Evolutionary conservation across 768 basidiomycete genomes (phyloP).

Genomic region (Hebeloma cylindrosporum): DNA sequence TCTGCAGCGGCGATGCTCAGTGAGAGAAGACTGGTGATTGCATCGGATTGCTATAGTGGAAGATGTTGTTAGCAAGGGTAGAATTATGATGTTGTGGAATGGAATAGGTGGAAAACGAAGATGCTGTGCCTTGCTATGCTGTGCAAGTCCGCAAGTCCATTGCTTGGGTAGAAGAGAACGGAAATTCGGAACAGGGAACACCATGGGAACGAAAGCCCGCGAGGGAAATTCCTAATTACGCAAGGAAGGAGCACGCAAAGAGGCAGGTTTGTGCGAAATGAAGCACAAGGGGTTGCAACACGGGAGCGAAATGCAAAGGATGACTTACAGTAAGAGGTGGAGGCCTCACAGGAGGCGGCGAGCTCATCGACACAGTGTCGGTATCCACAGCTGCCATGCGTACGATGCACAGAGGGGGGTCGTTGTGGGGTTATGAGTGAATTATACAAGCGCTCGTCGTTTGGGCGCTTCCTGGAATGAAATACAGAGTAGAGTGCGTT

Average conservation of each 20-base stretch:
- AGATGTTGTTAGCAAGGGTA: background rate
- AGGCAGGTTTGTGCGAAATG: background rate
- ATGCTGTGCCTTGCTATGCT: too few species aligned
- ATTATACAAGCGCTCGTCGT: background rate
- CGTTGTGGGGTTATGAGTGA: conserved; percentile 1
- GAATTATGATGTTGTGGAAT: conserved; percentile 1
- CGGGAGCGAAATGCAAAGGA: background rate
- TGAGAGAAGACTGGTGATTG: conserved; percentile 63
- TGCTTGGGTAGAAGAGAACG: too few species aligned
- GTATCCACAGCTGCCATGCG: conserved; percentile 18
- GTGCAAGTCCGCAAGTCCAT: background rate
- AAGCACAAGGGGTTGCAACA: background rate
- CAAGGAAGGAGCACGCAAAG: background rate
- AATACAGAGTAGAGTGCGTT: background rate
- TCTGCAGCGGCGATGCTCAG: conserved; percentile 62
- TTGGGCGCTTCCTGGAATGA: background rate
- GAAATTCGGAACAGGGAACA: too few species aligned
- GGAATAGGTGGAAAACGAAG: background rate
- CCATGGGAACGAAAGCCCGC: too few species aligned
- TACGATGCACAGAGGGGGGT: background rate
- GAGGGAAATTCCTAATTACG: too few species aligned
- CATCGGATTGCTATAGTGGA: conserved; percentile 37
- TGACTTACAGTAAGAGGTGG: conserved; percentile 20
- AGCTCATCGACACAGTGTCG: background rate
- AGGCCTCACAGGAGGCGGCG: conserved; percentile 3